A percentile compares a stretch with the other conserved stretches of the same genome.
These are phyloP conservation scores for Escallonia rubra DNA, from an alignment of 129 eudicot species.

Conservation along the genomic window DNA sequence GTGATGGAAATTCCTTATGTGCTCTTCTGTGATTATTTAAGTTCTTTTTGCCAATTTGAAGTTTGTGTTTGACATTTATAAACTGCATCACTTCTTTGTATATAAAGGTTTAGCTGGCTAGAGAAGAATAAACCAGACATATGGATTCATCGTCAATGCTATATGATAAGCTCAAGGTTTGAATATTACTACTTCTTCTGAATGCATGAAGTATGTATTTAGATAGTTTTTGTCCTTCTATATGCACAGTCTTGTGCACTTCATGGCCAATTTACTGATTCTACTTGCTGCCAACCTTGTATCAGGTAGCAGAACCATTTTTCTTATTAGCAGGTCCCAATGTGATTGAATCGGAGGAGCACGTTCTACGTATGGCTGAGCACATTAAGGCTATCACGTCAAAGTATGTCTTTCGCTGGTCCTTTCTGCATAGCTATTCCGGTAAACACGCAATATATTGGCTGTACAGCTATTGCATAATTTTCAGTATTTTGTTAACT, in stretches of 20 bases:
- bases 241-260: not conserved
- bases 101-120: not conserved
- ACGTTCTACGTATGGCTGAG: constrained; percentile 76
- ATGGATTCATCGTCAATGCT: constrained; percentile 58
- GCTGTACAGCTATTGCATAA: not conserved
- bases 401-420: constrained; percentile 32
- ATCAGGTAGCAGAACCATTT: constrained; percentile 66
- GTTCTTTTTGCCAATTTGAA: too few relatives aligned
- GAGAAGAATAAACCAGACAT: not conserved
- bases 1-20: too few relatives aligned
- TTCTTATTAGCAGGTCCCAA: constrained; percentile 93
- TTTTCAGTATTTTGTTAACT: not conserved
- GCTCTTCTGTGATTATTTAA: too few relatives aligned
- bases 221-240: not conserved
- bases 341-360: constrained; percentile 98
- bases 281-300: constrained; percentile 3
- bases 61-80: too few relatives aligned
- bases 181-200: not conserved
- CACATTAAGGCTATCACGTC: constrained; percentile 70
- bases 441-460: not conserved
- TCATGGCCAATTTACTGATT: not conserved
- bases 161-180: constrained; percentile 71
- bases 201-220: not conserved
- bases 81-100: too few relatives aligned
- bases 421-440: not conserved